These are phyloP conservation scores for Penicillium polonicum DNA, from an alignment of 2,329 filamentous ascomycete genomes.

Conservation along the genomic window DNA sequence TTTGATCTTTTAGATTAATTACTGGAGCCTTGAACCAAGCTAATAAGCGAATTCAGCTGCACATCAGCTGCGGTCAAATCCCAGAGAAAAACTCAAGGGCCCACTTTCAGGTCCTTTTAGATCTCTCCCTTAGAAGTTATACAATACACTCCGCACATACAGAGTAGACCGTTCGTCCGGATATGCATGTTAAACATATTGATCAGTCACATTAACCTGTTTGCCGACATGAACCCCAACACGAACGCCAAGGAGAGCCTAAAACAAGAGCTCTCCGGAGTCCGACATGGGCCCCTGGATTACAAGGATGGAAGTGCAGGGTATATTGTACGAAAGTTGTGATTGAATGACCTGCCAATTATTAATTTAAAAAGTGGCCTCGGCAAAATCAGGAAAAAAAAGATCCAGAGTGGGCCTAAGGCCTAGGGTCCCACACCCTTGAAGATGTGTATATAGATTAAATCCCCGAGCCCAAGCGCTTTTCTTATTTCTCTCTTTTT, in stretches of 20 bases:
- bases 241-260: neutral
- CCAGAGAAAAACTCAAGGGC: neutral
- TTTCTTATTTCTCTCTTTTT: neutral
- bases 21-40: neutral
- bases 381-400: neutral
- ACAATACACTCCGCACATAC: neutral
- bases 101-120: neutral
- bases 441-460: neutral
- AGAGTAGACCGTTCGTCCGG: conserved; percentile 7
- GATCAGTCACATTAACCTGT: conserved; percentile 20
- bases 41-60: neutral
- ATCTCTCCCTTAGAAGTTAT: neutral
- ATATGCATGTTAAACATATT: conserved; percentile 11
- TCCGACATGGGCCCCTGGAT: neutral
- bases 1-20: neutral
- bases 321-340: neutral
- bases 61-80: neutral
- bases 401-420: neutral
- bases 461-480: neutral
- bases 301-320: neutral
- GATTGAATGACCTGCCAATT: neutral
- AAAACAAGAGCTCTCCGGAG: neutral
- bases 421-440: neutral
- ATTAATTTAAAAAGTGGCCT: neutral
- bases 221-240: neutral